Evolutionary conservation across 805 yeast species (phyloP).

Genomic region (Cyberlindnera petersonii): DNA sequence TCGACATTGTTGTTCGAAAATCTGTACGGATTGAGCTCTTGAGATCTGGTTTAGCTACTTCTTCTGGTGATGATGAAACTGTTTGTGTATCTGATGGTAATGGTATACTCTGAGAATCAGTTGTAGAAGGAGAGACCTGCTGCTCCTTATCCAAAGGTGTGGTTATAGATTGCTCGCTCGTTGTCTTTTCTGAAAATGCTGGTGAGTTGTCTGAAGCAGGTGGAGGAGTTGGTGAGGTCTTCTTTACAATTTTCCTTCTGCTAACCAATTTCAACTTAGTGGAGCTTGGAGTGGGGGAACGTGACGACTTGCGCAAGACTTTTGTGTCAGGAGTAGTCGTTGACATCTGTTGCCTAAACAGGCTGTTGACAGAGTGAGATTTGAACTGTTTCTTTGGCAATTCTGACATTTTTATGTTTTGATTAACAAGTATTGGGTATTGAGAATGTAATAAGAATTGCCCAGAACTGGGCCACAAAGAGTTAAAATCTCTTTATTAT

Average conservation of each 20-base stretch:
- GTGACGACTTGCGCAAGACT: slow-evolving; percentile 6
- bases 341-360: slow-evolving; percentile 26
- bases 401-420: slow-evolving; percentile 4
- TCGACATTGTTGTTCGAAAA: too few species aligned
- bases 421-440: too few species aligned
- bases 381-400: slow-evolving; percentile 28
- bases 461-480: too few species aligned
- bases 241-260: slow-evolving; percentile 11
- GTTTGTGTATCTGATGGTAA: not conserved
- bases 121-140: not conserved
- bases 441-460: too few species aligned
- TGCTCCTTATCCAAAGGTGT: not conserved
- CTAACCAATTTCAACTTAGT: slow-evolving; percentile 25
- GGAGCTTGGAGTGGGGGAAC: slow-evolving; percentile 14
- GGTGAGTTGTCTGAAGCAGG: not conserved
- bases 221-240: slow-evolving; percentile 6
- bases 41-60: not conserved
- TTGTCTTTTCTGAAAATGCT: not conserved
- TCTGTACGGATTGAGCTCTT: too few species aligned
- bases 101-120: not conserved
- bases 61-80: not conserved
- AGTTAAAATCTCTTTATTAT: too few species aligned
- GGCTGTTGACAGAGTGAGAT: slow-evolving; percentile 28
- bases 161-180: not conserved
- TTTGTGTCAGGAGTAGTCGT: slow-evolving; percentile 3